Conservation (phyloP, 208 protist genomes). For the Trypanosoma caninum region DNA sequence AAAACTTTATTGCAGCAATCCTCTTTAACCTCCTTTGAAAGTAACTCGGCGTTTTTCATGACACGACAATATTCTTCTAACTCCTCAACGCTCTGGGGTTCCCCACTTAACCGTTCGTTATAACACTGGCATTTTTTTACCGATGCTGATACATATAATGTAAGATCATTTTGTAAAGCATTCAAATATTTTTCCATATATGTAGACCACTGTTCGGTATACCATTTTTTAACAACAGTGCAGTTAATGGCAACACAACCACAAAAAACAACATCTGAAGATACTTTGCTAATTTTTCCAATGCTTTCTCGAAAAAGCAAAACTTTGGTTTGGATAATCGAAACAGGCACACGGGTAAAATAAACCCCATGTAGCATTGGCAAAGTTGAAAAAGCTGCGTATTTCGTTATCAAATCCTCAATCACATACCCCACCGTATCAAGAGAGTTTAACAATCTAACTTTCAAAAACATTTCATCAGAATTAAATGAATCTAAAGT, state of each 20-base stretch:
- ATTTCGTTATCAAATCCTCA: slow-evolving; percentile 42
- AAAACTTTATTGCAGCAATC: slow-evolving; percentile 47
- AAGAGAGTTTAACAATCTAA: slow-evolving; percentile 19
- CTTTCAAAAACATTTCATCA: slow-evolving; percentile 15
- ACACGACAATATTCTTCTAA: slow-evolving; percentile 52
- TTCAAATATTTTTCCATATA: slow-evolving; percentile 50
- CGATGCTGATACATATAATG: slow-evolving; percentile 27
- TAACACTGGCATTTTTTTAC: slow-evolving; percentile 35
- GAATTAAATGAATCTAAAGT: slow-evolving; percentile 29
- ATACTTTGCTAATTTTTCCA: slow-evolving; percentile 36
- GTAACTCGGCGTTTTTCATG: slow-evolving; percentile 33
- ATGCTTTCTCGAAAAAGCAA: slow-evolving; percentile 38
- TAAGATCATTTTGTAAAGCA: slow-evolving; percentile 36
- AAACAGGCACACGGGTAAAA: slow-evolving; percentile 23
- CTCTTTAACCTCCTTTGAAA: slow-evolving; percentile 40
- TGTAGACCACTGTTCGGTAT: slow-evolving; percentile 46
- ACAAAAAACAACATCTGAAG: slow-evolving; percentile 64
- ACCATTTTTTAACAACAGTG: slow-evolving; percentile 44
- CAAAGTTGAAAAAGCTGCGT: slow-evolving; percentile 45
- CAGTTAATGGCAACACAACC: slow-evolving; percentile 74
- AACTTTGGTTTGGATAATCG: slow-evolving; percentile 38
- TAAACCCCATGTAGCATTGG: slow-evolving; percentile 37
- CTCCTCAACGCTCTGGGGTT: slow-evolving; percentile 64
- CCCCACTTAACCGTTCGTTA: slow-evolving; percentile 33
- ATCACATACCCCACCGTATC: slow-evolving; percentile 37